Evolutionary conservation across 352 stramenopile species (phyloP), one percentile per base, ranked within the genome.

Genomic region (Peronospora farinosa): DNA sequence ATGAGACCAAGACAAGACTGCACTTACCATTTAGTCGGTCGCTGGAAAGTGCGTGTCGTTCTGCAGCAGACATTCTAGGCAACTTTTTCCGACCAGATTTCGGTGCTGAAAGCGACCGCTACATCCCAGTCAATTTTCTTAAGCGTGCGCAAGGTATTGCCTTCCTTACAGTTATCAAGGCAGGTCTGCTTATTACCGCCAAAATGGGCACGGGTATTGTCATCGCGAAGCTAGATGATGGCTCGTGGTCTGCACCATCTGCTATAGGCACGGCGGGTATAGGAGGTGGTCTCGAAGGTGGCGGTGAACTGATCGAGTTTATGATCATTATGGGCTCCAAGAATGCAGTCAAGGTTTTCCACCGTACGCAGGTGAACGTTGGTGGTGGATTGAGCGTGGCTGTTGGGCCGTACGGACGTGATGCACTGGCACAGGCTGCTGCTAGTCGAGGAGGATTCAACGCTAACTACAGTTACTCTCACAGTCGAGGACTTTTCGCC

Each of bases 261-360:
- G 94, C 94, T 7, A 97, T 98, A 54, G 91, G 90, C n/a, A 92
- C 88, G 0, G 82, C 79, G 0, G 91, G 92, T 9, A 78, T 97
- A 42, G 84, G 84, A 9, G 74, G 72, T 64, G 91, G 92, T 27
- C 79, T 91, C 3, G 70, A 97, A 48, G 72, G 82, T 21, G 92
- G 92, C 25, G 90, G 88, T 12, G 89, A 98, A 63, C 65, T 98
- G 11, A 88, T 95, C 9, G 91, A 98, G 71, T 86, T 97, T 46
- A 88, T 97, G 53, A 96, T 98, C 65, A 84, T 98, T 33, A 72
- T 97, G 23, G 95, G 95, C 61, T 97, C 82, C 0, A 74, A 93
- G 19, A 83, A 84, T 19, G 87, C 94, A 0, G 88, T 98, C 12
- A 84, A 96, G 53, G 74, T 97, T 8, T 95, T 97, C 57, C 82